Conservation (phyloP, 2,329 filamentous ascomycete species). For the Gnomoniopsis sp. region DNA sequence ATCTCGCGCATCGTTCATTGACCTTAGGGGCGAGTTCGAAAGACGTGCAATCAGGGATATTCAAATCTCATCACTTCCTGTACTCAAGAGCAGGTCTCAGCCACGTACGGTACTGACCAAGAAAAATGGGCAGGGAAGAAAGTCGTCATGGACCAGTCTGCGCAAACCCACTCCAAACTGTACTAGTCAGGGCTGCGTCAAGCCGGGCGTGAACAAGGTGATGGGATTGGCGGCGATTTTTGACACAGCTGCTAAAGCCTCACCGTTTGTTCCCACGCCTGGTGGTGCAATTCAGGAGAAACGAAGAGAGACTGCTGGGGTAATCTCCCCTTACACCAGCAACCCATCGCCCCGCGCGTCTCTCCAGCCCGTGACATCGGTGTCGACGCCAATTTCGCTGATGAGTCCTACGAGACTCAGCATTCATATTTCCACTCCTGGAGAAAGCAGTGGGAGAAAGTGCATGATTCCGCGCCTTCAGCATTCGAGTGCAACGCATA, state of each 20-base stretch:
- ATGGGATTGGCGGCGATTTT: slow-evolving; percentile 52
- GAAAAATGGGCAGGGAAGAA: slow-evolving; percentile 3
- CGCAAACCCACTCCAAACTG: slow-evolving; percentile 4
- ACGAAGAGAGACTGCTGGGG: slow-evolving; percentile 10
- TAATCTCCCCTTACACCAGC: slow-evolving; percentile 17
- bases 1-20: slow-evolving; percentile 4
- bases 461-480: slow-evolving; percentile 8
- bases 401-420: slow-evolving; percentile 10
- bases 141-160: slow-evolving; percentile 13
- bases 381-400: slow-evolving; percentile 10
- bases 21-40: background rate
- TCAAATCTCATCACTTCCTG: slow-evolving; percentile 1
- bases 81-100: background rate
- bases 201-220: slow-evolving; percentile 33
- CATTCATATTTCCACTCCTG: background rate
- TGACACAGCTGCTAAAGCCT: slow-evolving; percentile 34
- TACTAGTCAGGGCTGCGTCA: slow-evolving; percentile 3
- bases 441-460: background rate
- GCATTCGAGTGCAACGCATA: background rate
- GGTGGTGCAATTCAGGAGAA: background rate
- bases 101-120: background rate
- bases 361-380: slow-evolving; percentile 2
- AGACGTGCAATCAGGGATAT: background rate
- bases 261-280: slow-evolving; percentile 19
- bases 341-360: slow-evolving; percentile 12